Conservation (phyloP, 495 filamentous ascomycete genomes). For the Niebla homalea region DNA sequence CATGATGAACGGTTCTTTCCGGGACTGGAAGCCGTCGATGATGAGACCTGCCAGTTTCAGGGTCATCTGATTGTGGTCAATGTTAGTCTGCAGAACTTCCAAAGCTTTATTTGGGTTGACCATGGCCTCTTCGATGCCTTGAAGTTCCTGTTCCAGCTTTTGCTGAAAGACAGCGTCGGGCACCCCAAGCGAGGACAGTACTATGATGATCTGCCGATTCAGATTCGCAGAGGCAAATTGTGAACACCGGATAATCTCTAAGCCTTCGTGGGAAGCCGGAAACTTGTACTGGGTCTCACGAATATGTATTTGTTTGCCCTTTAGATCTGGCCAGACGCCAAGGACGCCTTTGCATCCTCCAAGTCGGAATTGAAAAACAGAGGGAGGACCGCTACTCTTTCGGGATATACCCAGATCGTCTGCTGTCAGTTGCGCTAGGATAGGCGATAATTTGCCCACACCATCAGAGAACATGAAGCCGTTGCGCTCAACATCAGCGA, state of each 20-base stretch:
- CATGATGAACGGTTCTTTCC: constrained; percentile 67
- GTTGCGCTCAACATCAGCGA: constrained; percentile 53
- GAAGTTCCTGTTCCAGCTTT: constrained; percentile 52
- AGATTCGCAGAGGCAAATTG: constrained; percentile 59
- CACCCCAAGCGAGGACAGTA: constrained; percentile 69
- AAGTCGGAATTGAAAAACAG: constrained; percentile 80
- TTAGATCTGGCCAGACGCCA: constrained; percentile 49
- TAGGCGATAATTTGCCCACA: constrained; percentile 78
- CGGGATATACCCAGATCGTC: constrained; percentile 46
- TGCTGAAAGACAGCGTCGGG: constrained; percentile 48
- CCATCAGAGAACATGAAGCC: constrained; percentile 75
- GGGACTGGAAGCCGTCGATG: constrained; percentile 60
- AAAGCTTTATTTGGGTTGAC: constrained; percentile 46
- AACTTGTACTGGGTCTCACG: constrained; percentile 85
- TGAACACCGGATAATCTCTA: constrained; percentile 79
- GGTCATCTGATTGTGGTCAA: constrained; percentile 81
- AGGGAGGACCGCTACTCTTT: constrained; percentile 41
- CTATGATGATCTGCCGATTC: constrained; percentile 79
- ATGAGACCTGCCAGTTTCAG: constrained; percentile 62
- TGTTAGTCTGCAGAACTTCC: constrained; percentile 50
- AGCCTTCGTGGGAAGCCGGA: constrained; percentile 46
- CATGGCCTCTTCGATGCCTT: constrained; percentile 54
- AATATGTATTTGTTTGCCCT: constrained; percentile 52
- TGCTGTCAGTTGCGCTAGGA: constrained; percentile 57
- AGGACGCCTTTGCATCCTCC: constrained; percentile 89